Conservation (phyloP, 306 rosid genomes). For the Acmispon strigosus region DNA sequence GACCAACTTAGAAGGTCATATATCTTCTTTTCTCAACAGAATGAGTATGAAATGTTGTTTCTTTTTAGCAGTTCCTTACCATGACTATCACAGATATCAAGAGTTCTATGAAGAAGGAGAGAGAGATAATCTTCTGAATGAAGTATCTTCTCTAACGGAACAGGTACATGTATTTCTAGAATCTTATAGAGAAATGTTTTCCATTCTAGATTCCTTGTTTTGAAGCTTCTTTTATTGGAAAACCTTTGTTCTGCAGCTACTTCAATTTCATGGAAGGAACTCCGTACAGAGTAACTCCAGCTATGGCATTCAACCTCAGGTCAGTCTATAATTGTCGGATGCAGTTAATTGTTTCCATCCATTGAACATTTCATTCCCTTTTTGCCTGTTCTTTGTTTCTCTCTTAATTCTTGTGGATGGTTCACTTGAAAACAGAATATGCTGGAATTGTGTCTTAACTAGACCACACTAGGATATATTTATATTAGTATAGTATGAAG, state of each 20-base stretch:
- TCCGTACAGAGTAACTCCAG: conserved; percentile 31
- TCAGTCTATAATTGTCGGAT: conserved; percentile 26
- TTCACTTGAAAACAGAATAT: neutral
- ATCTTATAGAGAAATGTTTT: neutral
- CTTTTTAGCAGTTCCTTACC: neutral
- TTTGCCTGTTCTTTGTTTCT: neutral
- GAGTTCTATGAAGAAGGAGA: conserved; percentile 96
- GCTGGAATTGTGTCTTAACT: neutral
- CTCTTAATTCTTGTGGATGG: neutral
- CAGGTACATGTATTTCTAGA: conserved; percentile 47
- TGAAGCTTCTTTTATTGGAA: conserved; percentile 2
- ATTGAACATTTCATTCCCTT: neutral
- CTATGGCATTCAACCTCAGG: conserved; percentile 47
- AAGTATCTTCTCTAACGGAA: conserved; percentile 64
- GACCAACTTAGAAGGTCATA: conserved; percentile 87
- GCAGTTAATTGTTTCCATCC: conserved; percentile 10
- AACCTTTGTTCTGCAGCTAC: conserved; percentile 46
- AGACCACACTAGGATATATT: conserved; percentile 4
- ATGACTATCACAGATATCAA: conserved; percentile 61
- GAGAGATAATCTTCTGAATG: conserved; percentile 68
- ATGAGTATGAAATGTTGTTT: neutral
- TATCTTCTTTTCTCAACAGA: neutral
- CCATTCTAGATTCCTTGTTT: conserved; percentile 18
- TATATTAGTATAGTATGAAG: neutral
- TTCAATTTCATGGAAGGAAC: conserved; percentile 62